Evolutionary conservation across 371 early-diverging fungal genomes (phyloP), one percentile per base, ranked within the genome.

Genomic region (Circinella minor): DNA sequence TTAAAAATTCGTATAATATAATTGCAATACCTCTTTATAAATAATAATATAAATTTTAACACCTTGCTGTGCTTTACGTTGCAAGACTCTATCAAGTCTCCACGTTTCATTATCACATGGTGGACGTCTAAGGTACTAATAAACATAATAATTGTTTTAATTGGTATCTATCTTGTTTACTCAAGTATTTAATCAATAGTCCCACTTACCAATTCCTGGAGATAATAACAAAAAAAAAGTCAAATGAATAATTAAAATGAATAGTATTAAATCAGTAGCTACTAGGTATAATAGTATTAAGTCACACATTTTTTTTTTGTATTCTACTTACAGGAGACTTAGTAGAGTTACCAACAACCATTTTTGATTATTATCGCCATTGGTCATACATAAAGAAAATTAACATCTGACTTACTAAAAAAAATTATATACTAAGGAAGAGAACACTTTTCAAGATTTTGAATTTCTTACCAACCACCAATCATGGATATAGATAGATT

Each of bases 41-140:
- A 97, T 85, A 3, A 95, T 83, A 61, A 97, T 89, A 71, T 92
- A 95, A 63, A 97, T 92, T 76, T 88, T 89, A 36, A 97, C 90
- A 10, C 96, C 96, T 76, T 94, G 87, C 73, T 90, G 85, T 18
- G 97, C 97, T 77, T 94, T 94, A 64, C 87, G 82, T 80, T 91
- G 83, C 15, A 97, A 78, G 37, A 96, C 71, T 38, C 89, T 78
- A 71, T 97, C 97, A 39, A 97, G 65, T 38, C 97, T 85, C 77
- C 88, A 93, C 67, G 88, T 86, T 51, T 87, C 81, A 71, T 93
- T 81, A 18, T 84, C 67, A 57, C 85, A 81, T 18, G 90, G 84
- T 6, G 94, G 94, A 51, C 95, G 79, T 20, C 90, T 82, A 69
- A 96, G 81, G 76, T 93, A 95, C 81, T 90, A 69, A 1, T n/a